Percentiles rank a stretch among this genome's conserved stretches.
These are phyloP conservation scores for Aristolochia californica DNA, from an alignment of 164 flowering plant species.

Conservation along the genomic window DNA sequence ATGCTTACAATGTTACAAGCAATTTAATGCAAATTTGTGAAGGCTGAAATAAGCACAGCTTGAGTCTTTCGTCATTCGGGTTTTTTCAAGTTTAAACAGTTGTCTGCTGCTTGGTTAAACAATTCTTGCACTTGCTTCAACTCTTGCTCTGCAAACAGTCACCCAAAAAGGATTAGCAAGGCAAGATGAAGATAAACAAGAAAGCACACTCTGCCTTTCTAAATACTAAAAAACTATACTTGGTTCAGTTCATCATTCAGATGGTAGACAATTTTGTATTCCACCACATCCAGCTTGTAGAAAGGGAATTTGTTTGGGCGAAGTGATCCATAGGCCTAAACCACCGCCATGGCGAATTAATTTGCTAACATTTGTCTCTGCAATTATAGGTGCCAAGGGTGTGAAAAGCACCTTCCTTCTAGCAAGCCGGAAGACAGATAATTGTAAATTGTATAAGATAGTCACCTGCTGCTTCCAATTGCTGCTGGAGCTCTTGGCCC, in stretches of 20 bases:
- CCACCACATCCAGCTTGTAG: neutral
- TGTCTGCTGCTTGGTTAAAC: slow-evolving; percentile 62
- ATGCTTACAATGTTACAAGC: too few relatives aligned
- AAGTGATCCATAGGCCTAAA: too few relatives aligned
- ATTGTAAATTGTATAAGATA: neutral
- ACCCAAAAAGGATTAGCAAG: neutral
- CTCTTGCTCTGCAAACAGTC: slow-evolving; percentile 46
- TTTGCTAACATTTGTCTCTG: too few relatives aligned
- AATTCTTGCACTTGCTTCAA: slow-evolving; percentile 63
- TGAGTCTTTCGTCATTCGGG: slow-evolving; percentile 33
- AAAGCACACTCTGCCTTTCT: too few relatives aligned
- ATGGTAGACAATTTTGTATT: neutral
- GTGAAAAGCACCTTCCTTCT: too few relatives aligned
- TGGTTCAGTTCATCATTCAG: neutral
- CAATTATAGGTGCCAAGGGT: too few relatives aligned
- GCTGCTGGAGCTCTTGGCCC: slow-evolving; percentile 80
- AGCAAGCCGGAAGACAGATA: neutral
- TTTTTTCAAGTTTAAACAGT: slow-evolving; percentile 76
- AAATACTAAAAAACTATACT: too few relatives aligned
- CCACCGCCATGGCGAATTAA: too few relatives aligned
- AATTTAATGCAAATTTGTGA: too few relatives aligned
- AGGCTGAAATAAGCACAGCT: too few relatives aligned
- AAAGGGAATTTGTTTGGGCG: too few relatives aligned
- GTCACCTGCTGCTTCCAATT: slow-evolving; percentile 80
- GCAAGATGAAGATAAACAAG: neutral